Conservation (phyloP, 2,329 filamentous ascomycete species). For the Ophiostoma piceae region DNA sequence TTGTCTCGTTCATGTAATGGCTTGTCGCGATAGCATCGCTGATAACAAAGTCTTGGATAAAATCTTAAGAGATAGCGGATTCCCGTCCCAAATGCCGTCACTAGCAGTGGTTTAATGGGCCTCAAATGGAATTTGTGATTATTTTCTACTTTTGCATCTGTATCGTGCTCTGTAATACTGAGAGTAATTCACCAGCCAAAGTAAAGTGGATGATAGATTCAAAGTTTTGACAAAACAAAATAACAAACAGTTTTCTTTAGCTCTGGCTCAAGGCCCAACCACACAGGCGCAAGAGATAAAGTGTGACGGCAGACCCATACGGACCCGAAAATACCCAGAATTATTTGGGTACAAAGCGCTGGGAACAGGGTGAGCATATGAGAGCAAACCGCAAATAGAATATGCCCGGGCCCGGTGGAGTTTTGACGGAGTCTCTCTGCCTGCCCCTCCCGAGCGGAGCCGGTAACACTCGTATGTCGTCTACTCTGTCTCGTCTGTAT, state of each 20-base stretch:
- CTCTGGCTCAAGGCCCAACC: not conserved
- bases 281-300: not conserved
- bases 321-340: not conserved
- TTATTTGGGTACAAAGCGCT: not conserved
- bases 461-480: not conserved
- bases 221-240: not conserved
- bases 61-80: not conserved
- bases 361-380: not conserved
- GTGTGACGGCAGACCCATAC: slow-evolving; percentile 9
- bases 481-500: not conserved
- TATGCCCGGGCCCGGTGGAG: not conserved
- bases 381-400: not conserved
- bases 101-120: not conserved
- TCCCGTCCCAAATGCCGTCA: not conserved
- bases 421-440: not conserved
- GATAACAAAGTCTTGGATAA: not conserved
- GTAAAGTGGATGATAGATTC: not conserved
- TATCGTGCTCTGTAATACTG: not conserved
- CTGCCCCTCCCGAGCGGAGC: not conserved
- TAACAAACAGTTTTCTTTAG: not conserved
- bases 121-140: not conserved
- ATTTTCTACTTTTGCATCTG: not conserved
- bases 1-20: too few relatives aligned
- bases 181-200: not conserved
- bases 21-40: not conserved